These are phyloP conservation scores for Pontederia crassipes DNA, from an alignment of 176 grass and related monocot genomes.

Conservation along the genomic window DNA sequence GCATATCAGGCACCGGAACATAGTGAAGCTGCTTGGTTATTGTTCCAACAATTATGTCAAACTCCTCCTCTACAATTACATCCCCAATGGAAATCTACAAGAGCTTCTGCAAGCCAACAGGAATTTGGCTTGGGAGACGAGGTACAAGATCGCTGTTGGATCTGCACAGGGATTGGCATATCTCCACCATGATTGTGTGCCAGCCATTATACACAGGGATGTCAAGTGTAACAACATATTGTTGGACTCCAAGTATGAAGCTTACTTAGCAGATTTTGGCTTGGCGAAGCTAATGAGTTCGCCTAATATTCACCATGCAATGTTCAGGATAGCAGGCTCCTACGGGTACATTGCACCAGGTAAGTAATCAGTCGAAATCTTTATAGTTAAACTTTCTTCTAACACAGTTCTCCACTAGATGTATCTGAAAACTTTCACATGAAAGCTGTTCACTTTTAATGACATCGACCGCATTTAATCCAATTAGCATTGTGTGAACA, in stretches of 20 bases:
- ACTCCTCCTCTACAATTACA: slow-evolving; percentile 93
- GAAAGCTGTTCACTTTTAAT: too few species aligned
- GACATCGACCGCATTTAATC: too few species aligned
- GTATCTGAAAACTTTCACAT: too few species aligned
- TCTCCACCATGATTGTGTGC: slow-evolving; percentile 84
- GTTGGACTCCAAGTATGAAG: slow-evolving; percentile 75
- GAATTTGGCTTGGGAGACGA: slow-evolving; percentile 77
- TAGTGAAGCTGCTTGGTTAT: slow-evolving; percentile 80
- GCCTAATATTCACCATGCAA: slow-evolving; percentile 78
- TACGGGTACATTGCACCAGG: slow-evolving; percentile 99
- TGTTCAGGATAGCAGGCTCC: slow-evolving; percentile 77
- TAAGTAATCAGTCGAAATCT: neutral
- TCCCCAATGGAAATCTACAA: slow-evolving; percentile 80
- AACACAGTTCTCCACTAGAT: neutral
- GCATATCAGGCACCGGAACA: slow-evolving; percentile 94
- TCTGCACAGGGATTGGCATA: slow-evolving; percentile 81
- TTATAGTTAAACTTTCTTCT: neutral
- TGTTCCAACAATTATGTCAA: slow-evolving; percentile 90
- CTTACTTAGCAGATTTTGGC: slow-evolving; percentile 91
- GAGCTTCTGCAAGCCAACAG: slow-evolving; percentile 70
- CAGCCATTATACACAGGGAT: slow-evolving; percentile 75
- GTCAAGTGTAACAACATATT: slow-evolving; percentile 97
- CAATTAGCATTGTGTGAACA: slow-evolving; percentile 7
- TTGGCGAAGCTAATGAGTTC: slow-evolving; percentile 94
- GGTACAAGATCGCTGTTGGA: slow-evolving; percentile 77